Evolutionary conservation across 352 stramenopile genomes (phyloP), one percentile per base, ranked within the genome.

Genomic region (Pythium monospermum): DNA sequence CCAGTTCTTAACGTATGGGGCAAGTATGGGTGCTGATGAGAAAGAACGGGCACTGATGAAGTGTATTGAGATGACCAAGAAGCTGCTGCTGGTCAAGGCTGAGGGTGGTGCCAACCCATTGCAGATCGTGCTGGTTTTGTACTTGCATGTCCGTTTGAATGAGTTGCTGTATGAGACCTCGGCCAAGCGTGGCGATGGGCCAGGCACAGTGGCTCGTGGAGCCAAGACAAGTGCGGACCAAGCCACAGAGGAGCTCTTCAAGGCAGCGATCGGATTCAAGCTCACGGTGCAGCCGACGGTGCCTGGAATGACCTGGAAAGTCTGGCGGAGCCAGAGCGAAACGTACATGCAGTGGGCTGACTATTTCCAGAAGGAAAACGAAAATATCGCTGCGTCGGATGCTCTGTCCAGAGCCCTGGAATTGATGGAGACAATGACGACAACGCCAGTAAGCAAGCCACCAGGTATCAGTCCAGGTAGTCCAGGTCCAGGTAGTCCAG

Each of bases 141-240:
- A 90, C 61, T 60, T 85, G 27, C 77, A 86, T 28, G 59, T 70
- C 8, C 70, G 78, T 6, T 47, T 87, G 25, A 80, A 76, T 37
- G 78, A 90, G 39, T 57, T 86, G 26, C 57, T 86, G 3, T 38
- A 61, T 23, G 59, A 62, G 36, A 70, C 56, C 18, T 59, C 45
- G 1, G 28, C 37, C 7, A 49, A 51, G 6, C 38, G 43, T 21
- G 33, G 28, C 10, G 51, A 57, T 5, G 43, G 49, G 13, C n/a
- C 36, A 0, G 30, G 45, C 3, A 49, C 37, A 12, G 55, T 55
- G 1, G 53, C 57, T 22, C 53, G 62, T 35, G 26, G 60, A 25
- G 62, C 54, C 0, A 59, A 53, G 15, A 47, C 39, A 3, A 82
- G 47, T 30, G 68, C 67, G 3, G 72, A 84, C 16, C 48, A 72